Conservation (phyloP, 108 stramenopile genomes). For the Skeletonema menzelii region DNA sequence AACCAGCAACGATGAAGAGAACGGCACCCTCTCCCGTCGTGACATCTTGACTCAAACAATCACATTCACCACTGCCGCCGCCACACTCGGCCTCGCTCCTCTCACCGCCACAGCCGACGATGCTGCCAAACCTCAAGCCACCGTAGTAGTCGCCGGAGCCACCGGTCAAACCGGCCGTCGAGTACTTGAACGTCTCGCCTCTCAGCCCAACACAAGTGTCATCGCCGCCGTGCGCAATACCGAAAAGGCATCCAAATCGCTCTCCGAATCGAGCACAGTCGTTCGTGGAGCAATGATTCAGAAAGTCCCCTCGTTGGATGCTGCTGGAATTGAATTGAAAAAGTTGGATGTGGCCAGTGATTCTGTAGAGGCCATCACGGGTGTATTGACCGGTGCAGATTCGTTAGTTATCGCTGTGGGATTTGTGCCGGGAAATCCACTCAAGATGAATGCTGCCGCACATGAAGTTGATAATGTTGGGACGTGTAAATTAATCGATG, state of each 20-base stretch:
- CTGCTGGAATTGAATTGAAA: slow-evolving; percentile 49
- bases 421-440: slow-evolving; percentile 76
- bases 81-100: slow-evolving; percentile 14
- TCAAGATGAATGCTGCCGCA: slow-evolving; percentile 76
- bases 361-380: slow-evolving; percentile 50
- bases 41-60: slow-evolving; percentile 26
- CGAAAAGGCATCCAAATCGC: slow-evolving; percentile 61
- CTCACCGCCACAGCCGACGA: not conserved
- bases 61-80: not conserved
- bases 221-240: slow-evolving; percentile 80
- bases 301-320: slow-evolving; percentile 55
- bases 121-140: not conserved
- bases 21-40: slow-evolving; percentile 16
- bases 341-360: slow-evolving; percentile 68
- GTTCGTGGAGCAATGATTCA: slow-evolving; percentile 82
- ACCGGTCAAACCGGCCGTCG: slow-evolving; percentile 85
- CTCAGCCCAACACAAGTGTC: slow-evolving; percentile 27
- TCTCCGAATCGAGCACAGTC: slow-evolving; percentile 62
- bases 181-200: slow-evolving; percentile 67
- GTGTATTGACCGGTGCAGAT: slow-evolving; percentile 56
- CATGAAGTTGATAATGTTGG: slow-evolving; percentile 86
- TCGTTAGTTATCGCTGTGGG: slow-evolving; percentile 76
- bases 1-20: not conserved
- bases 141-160: slow-evolving; percentile 79
- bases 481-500: slow-evolving; percentile 75